Evolutionary conservation across 2,329 filamentous ascomycete genomes (phyloP), one percentile per base, ranked within the genome.

Genomic region (Fusarium sterilihyphosum): DNA sequence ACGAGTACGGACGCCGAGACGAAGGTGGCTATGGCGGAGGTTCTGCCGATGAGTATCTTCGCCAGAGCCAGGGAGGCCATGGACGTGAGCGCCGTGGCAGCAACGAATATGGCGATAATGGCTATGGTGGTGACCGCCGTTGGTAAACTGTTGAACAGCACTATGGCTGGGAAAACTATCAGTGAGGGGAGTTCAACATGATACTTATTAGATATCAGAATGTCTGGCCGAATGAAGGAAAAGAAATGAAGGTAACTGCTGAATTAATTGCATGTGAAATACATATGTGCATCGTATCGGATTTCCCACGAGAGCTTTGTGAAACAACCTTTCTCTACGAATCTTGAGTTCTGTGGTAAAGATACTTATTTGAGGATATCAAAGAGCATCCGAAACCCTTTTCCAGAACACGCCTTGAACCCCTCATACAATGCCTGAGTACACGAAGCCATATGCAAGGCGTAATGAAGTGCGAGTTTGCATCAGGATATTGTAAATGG

Each of bases 21-120:
- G 78, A 81, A 68, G 73, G 77, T 20, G 74, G 75, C 29, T 76
- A 76, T 46, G 78, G 77, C 12, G 77, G 80, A 57, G 71, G 78
- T 22, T 68, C 67, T 31, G 76, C 73, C 40, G 76, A 75, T 33
- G 75, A 77, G 11, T 78, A 77, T 46, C 40, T 66, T 20, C 77
- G 76, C 16, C 77, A 75, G 26, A 68, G 71, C 41, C 68, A 75
- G 38, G 74, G 74, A 49, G 57, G 72, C 20, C 59, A 74, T 38
- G 52, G 65, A 26, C 49, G 61, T 54, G 67, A 77, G 60, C 67
- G 67, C 26, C 67, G 67, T 56, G 67, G 67, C 12, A 70, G 66
- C 35, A 70, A 70, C n/a, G 66, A 70, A 26, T 65, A 74, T 24
- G 70, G 54, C 13, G 71, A 57, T 44, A 73, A 77, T 38, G 63